Evolutionary conservation across 2,329 filamentous ascomycete genomes (phyloP).

Genomic region (Cladosporium halotolerans): DNA sequence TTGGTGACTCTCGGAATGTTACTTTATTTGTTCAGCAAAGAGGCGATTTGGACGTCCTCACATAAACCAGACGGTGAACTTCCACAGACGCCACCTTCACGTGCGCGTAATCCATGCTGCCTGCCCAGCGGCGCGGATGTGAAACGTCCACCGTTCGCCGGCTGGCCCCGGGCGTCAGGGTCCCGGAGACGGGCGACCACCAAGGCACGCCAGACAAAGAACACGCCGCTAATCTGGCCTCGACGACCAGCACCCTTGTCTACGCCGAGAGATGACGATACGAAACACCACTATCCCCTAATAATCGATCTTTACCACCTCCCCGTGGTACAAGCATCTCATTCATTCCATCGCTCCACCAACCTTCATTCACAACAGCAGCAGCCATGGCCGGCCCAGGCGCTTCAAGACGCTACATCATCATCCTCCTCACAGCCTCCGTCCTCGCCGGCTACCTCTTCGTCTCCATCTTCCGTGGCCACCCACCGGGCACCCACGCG

Average conservation of each 20-base stretch:
- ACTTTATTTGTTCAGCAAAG: neutral
- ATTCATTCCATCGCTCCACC: neutral
- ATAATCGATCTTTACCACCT: constrained; percentile 1
- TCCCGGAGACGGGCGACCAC: neutral
- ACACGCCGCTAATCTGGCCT: neutral
- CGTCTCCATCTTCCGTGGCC: constrained; percentile 51
- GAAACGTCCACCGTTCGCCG: constrained; percentile 1
- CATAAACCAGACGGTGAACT: constrained; percentile 7
- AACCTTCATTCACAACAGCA: neutral
- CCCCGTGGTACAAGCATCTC: neutral
- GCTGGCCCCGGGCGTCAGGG: neutral
- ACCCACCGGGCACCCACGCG: constrained; percentile 23
- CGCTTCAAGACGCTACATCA: constrained; percentile 31
- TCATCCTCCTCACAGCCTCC: constrained; percentile 49
- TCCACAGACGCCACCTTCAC: constrained; percentile 10
- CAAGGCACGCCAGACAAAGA: neutral
- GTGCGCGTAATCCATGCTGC: constrained; percentile 10
- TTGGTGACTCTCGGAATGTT: neutral
- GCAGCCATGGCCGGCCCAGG: constrained; percentile 13
- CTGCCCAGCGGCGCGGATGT: constrained; percentile 1
- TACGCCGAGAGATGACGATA: neutral
- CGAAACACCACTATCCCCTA: neutral
- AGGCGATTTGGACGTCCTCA: neutral
- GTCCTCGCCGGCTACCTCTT: constrained; percentile 53
- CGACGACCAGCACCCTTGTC: neutral